A percentile compares a stretch with the other conserved stretches of the same genome.
phyloP scores from a whole-genome alignment of 164 flowering plant species.

The Amborella trichopoda region DNA sequence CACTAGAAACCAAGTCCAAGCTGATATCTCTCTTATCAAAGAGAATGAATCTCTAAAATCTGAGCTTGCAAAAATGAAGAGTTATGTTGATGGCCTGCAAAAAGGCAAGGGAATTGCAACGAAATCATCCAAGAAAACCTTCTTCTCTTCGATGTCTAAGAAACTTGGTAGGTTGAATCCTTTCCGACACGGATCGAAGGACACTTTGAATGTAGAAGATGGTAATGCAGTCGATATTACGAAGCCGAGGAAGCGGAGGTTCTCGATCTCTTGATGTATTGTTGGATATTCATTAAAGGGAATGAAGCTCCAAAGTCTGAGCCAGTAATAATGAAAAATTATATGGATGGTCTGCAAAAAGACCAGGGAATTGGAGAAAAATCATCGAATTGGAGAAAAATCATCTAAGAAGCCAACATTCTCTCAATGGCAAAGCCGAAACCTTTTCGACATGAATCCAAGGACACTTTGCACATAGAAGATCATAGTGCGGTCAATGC shows the following conservation, averaged over 20 bases:
- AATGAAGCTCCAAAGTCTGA: background rate
- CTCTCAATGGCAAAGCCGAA: background rate
- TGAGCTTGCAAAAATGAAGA: slow-evolving; percentile 77
- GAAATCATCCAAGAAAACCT: slow-evolving; percentile 22
- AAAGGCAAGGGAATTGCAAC: slow-evolving; percentile 12
- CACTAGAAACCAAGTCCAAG: slow-evolving; percentile 44
- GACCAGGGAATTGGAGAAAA: too few species aligned
- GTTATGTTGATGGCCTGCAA: slow-evolving; percentile 54
- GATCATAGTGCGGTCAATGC: too few species aligned
- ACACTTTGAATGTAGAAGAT: slow-evolving; percentile 57
- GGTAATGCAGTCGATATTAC: slow-evolving; percentile 22
- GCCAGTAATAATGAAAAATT: too few species aligned
- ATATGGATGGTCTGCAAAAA: too few species aligned
- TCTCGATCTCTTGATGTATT: slow-evolving; percentile 53
- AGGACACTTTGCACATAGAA: too few species aligned
- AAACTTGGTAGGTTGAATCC: slow-evolving; percentile 86
- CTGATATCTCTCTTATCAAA: slow-evolving; percentile 50
- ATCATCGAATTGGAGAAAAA: too few species aligned
- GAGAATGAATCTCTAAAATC: slow-evolving; percentile 69
- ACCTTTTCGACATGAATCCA: background rate
- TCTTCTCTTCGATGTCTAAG: slow-evolving; percentile 81
- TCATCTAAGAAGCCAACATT: background rate
- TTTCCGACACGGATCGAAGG: slow-evolving; percentile 76
- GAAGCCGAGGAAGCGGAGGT: slow-evolving; percentile 90
- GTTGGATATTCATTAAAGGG: background rate